A percentile compares a stretch with the other conserved stretches of the same genome.
These are phyloP conservation scores for Mucor racemosus DNA, from an alignment of 371 early-diverging fungal genomes.

Conservation along the genomic window DNA sequence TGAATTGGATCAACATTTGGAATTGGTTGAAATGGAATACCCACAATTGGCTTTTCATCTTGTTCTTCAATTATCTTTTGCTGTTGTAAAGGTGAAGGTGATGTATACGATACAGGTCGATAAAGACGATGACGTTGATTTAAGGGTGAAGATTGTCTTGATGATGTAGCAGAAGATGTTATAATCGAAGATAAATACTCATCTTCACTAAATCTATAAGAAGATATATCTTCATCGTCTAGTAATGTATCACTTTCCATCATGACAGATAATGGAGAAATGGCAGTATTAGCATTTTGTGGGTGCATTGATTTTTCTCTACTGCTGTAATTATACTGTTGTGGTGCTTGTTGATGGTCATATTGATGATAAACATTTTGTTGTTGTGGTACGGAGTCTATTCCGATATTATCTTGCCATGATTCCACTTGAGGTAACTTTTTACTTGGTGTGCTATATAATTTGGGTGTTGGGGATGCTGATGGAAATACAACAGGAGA, in stretches of 20 bases:
- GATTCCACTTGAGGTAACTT: constrained; percentile 21
- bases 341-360: constrained; percentile 42
- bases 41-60: constrained; percentile 4
- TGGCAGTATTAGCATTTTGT: background rate
- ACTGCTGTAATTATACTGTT: background rate
- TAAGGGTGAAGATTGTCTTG: constrained; percentile 2
- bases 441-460: constrained; percentile 20
- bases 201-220: constrained; percentile 9
- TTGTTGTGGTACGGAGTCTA: constrained; percentile 19
- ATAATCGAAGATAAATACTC: constrained; percentile 13
- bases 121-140: background rate
- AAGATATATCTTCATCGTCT: constrained; percentile 10
- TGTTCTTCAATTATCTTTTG: background rate
- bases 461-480: constrained; percentile 28
- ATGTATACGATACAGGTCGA: constrained; percentile 12
- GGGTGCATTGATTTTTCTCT: background rate
- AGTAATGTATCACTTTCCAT: constrained; percentile 8
- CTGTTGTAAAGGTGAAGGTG: constrained; percentile 11
- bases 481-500: constrained; percentile 30
- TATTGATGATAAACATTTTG: constrained; percentile 28
- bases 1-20: constrained; percentile 5
- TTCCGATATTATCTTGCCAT: constrained; percentile 23
- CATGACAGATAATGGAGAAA: constrained; percentile 6
- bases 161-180: constrained; percentile 10
- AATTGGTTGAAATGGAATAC: constrained; percentile 1